A percentile compares a stretch with the other conserved stretches of the same genome.
phyloP scores from a whole-genome alignment of 768 basidiomycete species.

The Pleurotus eryngii region DNA sequence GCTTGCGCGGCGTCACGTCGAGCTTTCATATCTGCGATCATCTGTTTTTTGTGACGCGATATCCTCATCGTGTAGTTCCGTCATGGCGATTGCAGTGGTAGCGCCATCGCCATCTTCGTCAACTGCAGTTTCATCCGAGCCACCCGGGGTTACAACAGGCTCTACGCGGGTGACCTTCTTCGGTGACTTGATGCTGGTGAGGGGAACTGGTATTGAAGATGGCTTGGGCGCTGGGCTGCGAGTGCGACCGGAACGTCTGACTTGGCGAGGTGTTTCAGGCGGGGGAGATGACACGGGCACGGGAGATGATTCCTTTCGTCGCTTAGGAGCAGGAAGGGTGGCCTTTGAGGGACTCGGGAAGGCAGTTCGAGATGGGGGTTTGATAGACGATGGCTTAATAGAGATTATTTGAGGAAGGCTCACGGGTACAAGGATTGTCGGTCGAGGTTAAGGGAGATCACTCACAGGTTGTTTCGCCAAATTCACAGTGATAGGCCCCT shows the following conservation, averaged over 20 bases:
- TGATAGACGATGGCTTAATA: conserved; percentile 26
- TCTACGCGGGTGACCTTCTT: conserved; percentile 14
- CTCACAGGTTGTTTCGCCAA: conserved; percentile 30
- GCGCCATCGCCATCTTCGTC: conserved; percentile 49
- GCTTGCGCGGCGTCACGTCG: conserved; percentile 43
- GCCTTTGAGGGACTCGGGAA: conserved; percentile 25
- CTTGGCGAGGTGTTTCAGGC: conserved; percentile 19
- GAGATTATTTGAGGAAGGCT: background rate
- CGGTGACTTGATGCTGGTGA: conserved; percentile 29
- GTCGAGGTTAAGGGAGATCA: conserved; percentile 22
- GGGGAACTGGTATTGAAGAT: conserved; percentile 39
- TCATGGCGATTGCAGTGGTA: conserved; percentile 53
- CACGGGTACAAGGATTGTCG: conserved; percentile 6
- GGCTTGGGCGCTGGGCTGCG: conserved; percentile 30
- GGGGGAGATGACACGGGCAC: conserved; percentile 17
- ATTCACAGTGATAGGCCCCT: conserved; percentile 20
- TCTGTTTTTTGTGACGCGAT: conserved; percentile 73
- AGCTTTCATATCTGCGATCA: conserved; percentile 71
- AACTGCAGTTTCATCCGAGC: conserved; percentile 62
- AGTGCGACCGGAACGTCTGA: background rate
- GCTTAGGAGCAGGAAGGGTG: conserved; percentile 43
- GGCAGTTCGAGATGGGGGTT: conserved; percentile 38
- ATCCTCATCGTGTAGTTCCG: conserved; percentile 65
- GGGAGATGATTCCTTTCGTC: conserved; percentile 61
- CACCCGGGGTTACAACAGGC: conserved; percentile 42